Percentiles rank a stretch among this genome's conserved stretches.
These are phyloP conservation scores for Parathielavia appendiculata DNA, from an alignment of 495 filamentous ascomycete genomes.

Conservation along the genomic window DNA sequence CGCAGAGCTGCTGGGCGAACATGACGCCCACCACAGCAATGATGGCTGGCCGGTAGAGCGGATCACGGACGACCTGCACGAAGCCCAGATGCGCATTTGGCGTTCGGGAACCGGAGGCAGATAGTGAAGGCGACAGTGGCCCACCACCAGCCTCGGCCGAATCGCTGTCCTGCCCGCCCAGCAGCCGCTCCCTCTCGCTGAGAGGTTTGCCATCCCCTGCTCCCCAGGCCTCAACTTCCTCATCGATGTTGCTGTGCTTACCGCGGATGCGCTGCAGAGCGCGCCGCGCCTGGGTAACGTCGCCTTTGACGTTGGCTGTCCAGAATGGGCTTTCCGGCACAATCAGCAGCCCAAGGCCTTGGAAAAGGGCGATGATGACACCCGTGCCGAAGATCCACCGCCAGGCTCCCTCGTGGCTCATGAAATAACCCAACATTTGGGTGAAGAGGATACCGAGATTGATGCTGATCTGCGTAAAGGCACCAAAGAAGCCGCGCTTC, in stretches of 20 bases:
- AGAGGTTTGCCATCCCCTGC: conserved; percentile 32
- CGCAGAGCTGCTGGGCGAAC: conserved; percentile 85
- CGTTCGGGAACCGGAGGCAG: conserved; percentile 32
- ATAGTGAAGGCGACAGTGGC: conserved; percentile 29
- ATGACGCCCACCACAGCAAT: conserved; percentile 85
- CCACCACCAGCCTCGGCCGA: conserved; percentile 39
- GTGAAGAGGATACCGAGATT: conserved; percentile 87
- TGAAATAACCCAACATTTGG: conserved; percentile 79
- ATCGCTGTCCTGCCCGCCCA: conserved; percentile 27
- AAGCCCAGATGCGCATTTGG: conserved; percentile 56
- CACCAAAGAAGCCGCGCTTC: conserved; percentile 79
- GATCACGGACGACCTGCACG: conserved; percentile 56
- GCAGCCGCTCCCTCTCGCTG: conserved; percentile 46
- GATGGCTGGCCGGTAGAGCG: conserved; percentile 67
- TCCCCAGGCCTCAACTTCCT: conserved; percentile 66
- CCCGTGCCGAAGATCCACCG: conserved; percentile 74
- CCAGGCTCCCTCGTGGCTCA: conserved; percentile 75
- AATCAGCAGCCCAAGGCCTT: conserved; percentile 60
- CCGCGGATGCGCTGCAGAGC: conserved; percentile 73
- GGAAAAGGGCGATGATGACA: conserved; percentile 58
- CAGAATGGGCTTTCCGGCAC: conserved; percentile 84
- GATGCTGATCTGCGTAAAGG: conserved; percentile 87
- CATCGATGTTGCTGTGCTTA: conserved; percentile 59
- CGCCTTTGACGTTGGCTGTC: conserved; percentile 62
- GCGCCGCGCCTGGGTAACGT: conserved; percentile 54